Base-by-base conservation (phyloP, 1,139 yeast genomes). In the Saccharomyces hybrid region DNA sequence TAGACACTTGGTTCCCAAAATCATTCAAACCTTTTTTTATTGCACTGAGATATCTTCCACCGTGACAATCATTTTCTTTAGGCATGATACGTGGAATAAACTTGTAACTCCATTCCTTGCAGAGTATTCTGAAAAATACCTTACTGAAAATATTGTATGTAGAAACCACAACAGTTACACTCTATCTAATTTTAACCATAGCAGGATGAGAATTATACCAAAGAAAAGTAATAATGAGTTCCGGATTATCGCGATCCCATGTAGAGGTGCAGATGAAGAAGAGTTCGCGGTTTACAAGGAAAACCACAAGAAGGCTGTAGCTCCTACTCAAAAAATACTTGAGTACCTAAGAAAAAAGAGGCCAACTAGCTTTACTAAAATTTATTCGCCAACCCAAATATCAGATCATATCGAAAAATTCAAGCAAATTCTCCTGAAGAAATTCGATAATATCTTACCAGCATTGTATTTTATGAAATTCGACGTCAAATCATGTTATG, bases 401-500 rank as follows among this genome's bases (percentile, higher is more conserved):
- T 66, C 75, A 0, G 16, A 53, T 0, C 54, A 60, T 6, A 54
- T 81, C 1, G 58, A 65, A 3, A 44, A 57, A 0, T 80, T 70
- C 54, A 73, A 69, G 59, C 50, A 56, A 2, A 42, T 44, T 0
- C 54, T 76, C 1, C 11, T 65, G 1, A 14, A 53, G 2, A 58
- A 61, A 6, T 57, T 62, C 44, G 44, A 50, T 16, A 51, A 26
- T 28, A 31, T 8, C 3, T 27, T 78, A 0, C 82, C 82, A 0
- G 55, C 62, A 9, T 63, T 85, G 0, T 79, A 74, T 64, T 78
- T 80, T 47, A 74, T 86, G 38, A 88, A 88, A 62, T 86, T 89
- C 65, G 99, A 93, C 66, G 82, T 88, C 64, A 77, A 78, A 55
- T 78, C 84, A 14, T 90, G 97, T 56, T 93, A 84, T 66, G 98